Evolutionary conservation across 106 monocot species (phyloP).

Genomic region (Gastrodia elata): DNA sequence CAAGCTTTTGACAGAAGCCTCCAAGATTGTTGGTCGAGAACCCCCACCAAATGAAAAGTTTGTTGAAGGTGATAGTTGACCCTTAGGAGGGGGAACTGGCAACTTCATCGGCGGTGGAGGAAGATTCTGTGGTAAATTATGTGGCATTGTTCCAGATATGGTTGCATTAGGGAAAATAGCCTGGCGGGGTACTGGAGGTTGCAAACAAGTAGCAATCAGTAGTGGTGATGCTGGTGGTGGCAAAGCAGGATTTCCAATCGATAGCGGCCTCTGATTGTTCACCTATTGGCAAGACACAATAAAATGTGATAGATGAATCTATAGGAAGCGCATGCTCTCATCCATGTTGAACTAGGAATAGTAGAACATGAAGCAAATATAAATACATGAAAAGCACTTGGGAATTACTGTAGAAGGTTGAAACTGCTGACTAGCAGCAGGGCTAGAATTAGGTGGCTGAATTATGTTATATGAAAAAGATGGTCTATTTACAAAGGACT

Average conservation of each 20-base stretch:
- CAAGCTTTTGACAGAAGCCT: slow-evolving; percentile 14
- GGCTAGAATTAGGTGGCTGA: slow-evolving; percentile 39
- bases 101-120: slow-evolving; percentile 18
- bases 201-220: slow-evolving; percentile 29
- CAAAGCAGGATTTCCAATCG: slow-evolving; percentile 18
- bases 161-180: slow-evolving; percentile 18
- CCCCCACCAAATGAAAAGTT: slow-evolving; percentile 34
- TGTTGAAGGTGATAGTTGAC: slow-evolving; percentile 24
- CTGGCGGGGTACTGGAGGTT: slow-evolving; percentile 59
- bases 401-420: slow-evolving; percentile 69
- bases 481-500: slow-evolving; percentile 51
- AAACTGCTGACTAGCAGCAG: slow-evolving; percentile 84
- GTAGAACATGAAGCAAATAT: background rate
- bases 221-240: slow-evolving; percentile 25
- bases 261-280: slow-evolving; percentile 24
- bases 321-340: background rate
- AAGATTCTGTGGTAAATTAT: slow-evolving; percentile 9
- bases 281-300: slow-evolving; percentile 24
- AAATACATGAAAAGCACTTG: slow-evolving; percentile 20
- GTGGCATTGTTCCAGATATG: slow-evolving; percentile 30
- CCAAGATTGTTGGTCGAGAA: slow-evolving; percentile 10
- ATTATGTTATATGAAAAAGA: slow-evolving; percentile 76
- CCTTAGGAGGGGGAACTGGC: slow-evolving; percentile 29
- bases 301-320: background rate
- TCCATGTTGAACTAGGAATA: background rate